These are phyloP conservation scores for Neofusicoccum ribis DNA, from an alignment of 2,329 filamentous ascomycete species.

Conservation along the genomic window DNA sequence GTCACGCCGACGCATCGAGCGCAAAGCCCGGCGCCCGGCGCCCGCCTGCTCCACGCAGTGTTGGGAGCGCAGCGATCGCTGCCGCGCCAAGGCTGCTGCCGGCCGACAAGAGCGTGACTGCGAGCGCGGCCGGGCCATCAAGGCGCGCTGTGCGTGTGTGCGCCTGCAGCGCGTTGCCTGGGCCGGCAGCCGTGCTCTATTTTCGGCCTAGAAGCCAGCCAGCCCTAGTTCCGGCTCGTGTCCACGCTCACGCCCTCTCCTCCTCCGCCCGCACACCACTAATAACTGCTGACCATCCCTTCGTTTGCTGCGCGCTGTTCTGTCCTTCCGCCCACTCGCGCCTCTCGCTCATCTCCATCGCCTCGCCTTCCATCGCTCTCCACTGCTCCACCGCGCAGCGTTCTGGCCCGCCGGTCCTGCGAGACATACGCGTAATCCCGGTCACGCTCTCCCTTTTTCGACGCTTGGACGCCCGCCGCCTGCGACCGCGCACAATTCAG, in stretches of 20 bases:
- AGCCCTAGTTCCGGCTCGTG: constrained; percentile 1
- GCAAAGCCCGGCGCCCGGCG: not conserved
- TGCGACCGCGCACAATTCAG: not conserved
- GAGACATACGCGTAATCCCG: constrained; percentile 3
- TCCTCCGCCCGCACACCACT: not conserved
- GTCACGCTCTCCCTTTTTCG: not conserved
- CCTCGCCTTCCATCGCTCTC: constrained; percentile 1
- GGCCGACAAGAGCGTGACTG: too few relatives aligned
- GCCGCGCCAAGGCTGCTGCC: not conserved
- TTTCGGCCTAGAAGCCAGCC: not conserved
- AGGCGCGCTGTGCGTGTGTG: too few relatives aligned
- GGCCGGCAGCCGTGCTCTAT: not conserved
- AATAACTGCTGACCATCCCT: not conserved
- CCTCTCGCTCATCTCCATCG: constrained; percentile 14
- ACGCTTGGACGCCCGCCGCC: constrained; percentile 7
- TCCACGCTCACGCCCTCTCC: constrained; percentile 6
- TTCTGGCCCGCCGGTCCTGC: not conserved
- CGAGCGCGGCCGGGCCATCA: too few relatives aligned
- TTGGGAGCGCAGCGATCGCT: not conserved
- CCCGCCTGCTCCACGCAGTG: too few relatives aligned
- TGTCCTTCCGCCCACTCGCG: constrained; percentile 16
- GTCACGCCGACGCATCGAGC: not conserved
- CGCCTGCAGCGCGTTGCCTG: too few relatives aligned
- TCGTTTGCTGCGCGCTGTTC: not conserved
- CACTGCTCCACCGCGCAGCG: not conserved